These are phyloP conservation scores for Pontederia paniculata DNA, from an alignment of 176 grass and related monocot species.

Conservation along the genomic window DNA sequence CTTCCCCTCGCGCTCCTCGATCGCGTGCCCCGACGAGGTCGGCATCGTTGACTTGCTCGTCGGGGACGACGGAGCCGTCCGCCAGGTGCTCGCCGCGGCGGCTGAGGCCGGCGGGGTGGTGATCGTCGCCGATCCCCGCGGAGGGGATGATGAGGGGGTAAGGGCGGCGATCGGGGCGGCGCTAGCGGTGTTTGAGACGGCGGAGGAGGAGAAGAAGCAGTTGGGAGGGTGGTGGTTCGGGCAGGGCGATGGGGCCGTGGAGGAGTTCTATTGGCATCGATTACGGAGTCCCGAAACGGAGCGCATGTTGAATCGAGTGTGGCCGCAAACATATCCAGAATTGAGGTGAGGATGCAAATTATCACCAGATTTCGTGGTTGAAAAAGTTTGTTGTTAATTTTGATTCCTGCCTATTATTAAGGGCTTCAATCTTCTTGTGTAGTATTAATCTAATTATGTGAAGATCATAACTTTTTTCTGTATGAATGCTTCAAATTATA, in stretches of 20 bases:
- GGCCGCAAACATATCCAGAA: slow-evolving; percentile 34
- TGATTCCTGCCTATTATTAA: background rate
- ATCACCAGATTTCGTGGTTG: no score
- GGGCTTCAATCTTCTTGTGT: no score
- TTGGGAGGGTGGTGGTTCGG: slow-evolving; percentile 27
- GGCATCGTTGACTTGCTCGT: background rate
- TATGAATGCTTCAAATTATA: no score
- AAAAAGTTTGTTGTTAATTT: background rate
- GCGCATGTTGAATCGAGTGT: slow-evolving; percentile 13
- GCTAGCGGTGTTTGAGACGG: slow-evolving; percentile 23
- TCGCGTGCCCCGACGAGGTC: slow-evolving; percentile 8
- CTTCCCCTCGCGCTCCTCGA: slow-evolving; percentile 20
- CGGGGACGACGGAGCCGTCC: slow-evolving; percentile 12
- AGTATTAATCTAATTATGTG: no score
- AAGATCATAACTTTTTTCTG: no score
- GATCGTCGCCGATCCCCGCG: slow-evolving; percentile 13
- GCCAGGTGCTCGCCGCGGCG: slow-evolving; percentile 7
- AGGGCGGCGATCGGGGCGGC: slow-evolving; percentile 22
- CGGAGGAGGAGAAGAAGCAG: slow-evolving; percentile 36
- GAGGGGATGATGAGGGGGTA: background rate
- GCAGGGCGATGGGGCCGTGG: slow-evolving; percentile 20
- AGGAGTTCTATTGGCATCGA: slow-evolving; percentile 54
- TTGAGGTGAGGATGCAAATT: slow-evolving; percentile 28
- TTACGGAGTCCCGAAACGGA: slow-evolving; percentile 29
- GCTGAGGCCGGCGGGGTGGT: slow-evolving; percentile 42